Evolutionary conservation across 129 eudicot species (phyloP).

Genomic region (Flaveria ramosissima): DNA sequence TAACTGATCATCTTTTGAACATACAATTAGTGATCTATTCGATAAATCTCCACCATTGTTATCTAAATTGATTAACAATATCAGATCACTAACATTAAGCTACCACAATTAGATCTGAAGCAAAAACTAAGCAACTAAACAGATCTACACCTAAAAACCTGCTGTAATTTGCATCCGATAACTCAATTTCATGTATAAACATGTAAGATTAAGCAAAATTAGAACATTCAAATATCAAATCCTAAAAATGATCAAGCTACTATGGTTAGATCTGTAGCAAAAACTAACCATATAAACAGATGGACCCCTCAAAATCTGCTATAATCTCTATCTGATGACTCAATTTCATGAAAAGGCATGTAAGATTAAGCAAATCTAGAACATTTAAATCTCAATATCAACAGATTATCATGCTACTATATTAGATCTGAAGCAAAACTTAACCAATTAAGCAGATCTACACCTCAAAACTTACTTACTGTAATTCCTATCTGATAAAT

Average conservation of each 20-base stretch:
- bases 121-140: no score
- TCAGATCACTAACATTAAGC: background rate
- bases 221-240: no score
- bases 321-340: background rate
- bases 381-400: no score
- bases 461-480: background rate
- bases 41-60: background rate
- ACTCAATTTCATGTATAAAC: no score
- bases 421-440: background rate
- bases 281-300: background rate
- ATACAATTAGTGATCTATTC: background rate
- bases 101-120: no score
- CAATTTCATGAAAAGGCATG: conserved; percentile 6
- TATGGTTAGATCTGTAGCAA: background rate
- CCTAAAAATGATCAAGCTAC: background rate
- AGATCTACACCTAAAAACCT: no score
- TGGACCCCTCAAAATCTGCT: background rate
- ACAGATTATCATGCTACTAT: background rate
- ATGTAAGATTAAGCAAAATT: no score
- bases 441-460: conserved; percentile 3
- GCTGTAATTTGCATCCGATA: no score
- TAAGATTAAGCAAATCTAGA: background rate
- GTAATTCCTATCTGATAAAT: background rate
- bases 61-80: background rate
- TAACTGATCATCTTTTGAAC: background rate